These are phyloP conservation scores for Xylaria sp. DNA, from an alignment of 2,329 filamentous ascomycete genomes.

Conservation along the genomic window DNA sequence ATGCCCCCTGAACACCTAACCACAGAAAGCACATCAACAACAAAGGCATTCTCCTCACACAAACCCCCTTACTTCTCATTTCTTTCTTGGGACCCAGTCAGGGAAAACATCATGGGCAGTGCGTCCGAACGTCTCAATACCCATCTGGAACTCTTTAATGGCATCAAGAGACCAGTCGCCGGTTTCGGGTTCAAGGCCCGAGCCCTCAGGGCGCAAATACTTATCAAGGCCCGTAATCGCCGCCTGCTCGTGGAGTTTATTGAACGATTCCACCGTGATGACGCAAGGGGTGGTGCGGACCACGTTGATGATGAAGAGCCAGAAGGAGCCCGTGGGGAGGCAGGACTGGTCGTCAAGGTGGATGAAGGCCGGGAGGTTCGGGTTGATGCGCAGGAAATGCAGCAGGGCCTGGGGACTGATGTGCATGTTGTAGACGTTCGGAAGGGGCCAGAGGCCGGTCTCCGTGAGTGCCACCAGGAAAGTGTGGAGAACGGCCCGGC, in stretches of 20 bases:
- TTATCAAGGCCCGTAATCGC: neutral
- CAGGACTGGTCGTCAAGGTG: slow-evolving; percentile 7
- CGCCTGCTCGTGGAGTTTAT: neutral
- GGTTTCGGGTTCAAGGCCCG: too few relatives aligned
- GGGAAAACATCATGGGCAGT: too few relatives aligned
- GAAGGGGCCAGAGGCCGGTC: slow-evolving; percentile 13
- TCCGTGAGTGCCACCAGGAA: slow-evolving; percentile 4
- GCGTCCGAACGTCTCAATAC: too few relatives aligned
- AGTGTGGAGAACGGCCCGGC: neutral
- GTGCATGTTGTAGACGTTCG: slow-evolving; percentile 1
- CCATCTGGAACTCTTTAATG: too few relatives aligned
- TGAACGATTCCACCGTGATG: too few relatives aligned
- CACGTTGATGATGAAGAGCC: neutral
- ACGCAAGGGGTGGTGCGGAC: neutral
- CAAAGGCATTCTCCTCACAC: too few relatives aligned
- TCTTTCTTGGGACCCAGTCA: too few relatives aligned
- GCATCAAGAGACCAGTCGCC: too few relatives aligned
- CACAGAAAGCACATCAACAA: too few relatives aligned
- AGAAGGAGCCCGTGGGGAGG: slow-evolving; percentile 8
- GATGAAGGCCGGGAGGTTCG: slow-evolving; percentile 12
- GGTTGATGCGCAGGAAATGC: slow-evolving; percentile 10
- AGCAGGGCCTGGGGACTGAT: slow-evolving; percentile 7
- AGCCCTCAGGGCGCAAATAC: too few relatives aligned
- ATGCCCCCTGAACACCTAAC: too few relatives aligned
- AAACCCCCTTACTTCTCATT: too few relatives aligned